Evolutionary conservation across 2,329 filamentous ascomycete species (phyloP).

Genomic region (Gnomoniopsis sp.): DNA sequence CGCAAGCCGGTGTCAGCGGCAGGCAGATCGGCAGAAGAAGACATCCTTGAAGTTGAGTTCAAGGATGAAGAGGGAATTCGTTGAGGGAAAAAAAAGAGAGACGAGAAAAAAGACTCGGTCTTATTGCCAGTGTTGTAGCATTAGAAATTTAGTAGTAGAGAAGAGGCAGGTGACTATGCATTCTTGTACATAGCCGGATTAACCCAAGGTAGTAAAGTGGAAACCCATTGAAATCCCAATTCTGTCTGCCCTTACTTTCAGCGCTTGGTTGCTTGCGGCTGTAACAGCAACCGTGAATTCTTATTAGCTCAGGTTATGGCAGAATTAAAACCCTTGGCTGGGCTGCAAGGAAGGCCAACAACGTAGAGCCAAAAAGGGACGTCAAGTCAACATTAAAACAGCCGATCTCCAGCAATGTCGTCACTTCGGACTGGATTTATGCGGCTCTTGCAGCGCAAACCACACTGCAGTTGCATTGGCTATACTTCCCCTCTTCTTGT

Average conservation of each 20-base stretch:
- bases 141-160: neutral
- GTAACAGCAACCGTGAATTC: too few species aligned
- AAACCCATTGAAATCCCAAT: neutral
- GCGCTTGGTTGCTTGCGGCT: too few species aligned
- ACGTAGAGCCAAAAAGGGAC: neutral
- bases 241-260: too few species aligned
- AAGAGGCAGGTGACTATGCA: neutral
- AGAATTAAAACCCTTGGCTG: neutral
- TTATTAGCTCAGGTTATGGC: neutral
- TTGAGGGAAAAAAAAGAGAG: constrained; percentile 9
- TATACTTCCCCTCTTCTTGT: too few species aligned
- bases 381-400: neutral
- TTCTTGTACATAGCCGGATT: neutral
- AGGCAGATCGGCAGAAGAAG: constrained; percentile 18
- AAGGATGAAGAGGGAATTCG: constrained; percentile 8
- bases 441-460: neutral
- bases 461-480: neutral
- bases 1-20: constrained; percentile 28
- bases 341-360: neutral
- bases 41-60: constrained; percentile 22
- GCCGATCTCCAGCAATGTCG: neutral
- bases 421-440: neutral
- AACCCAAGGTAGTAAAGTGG: neutral
- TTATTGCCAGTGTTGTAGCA: constrained; percentile 1
- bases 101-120: neutral